Evolutionary conservation across 306 rosid species (phyloP), one percentile per base, ranked within the genome.

Genomic region (Abrus precatorius): DNA sequence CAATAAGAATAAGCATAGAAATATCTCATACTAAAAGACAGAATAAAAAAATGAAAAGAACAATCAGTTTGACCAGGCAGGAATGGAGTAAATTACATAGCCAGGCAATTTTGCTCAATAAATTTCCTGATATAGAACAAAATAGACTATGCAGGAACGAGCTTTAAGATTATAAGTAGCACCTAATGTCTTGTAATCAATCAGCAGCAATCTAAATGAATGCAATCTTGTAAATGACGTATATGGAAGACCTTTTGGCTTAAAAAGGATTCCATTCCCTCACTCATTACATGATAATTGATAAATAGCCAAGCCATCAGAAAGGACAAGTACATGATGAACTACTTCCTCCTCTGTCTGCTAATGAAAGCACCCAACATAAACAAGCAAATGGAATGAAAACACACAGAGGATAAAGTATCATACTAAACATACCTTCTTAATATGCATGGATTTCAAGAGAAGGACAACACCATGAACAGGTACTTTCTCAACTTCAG

Each of bases 401-500:
- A 76, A 66, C 48, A 20, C 20, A 63, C 20, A 27, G 53, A 70
- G 33, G n/a, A 50, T 44, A 71, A 43, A 57, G 66, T 9, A 83
- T 40, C 38, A 61, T 71, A 44, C 34, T 40, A 20, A 74, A 78
- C 87, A 33, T 48, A 93, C 97, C 91, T 90, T 88, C 82, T 87
- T 83, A 69, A 95, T 88, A 69, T 74, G 85, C 97, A 95, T 95
- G 64, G 97, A 95, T 85, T 95, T 95, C 89, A 95, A 83, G 60
- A 89, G 89, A 74, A 95, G 94, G 77, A 95, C 92, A 57, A 95
- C 92, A 30, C 97, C 95, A 14, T 91, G 97, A 60, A 93, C 90
- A 30, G 99, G 99, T 73, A 89, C 88, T 89, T 87, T 93, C 69
- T 88, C 88, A 84, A 95, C 88, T 87, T 93, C 97, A 28, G 99